Conservation (phyloP, 139 green algal species). For the Coelastrella sp. region DNA sequence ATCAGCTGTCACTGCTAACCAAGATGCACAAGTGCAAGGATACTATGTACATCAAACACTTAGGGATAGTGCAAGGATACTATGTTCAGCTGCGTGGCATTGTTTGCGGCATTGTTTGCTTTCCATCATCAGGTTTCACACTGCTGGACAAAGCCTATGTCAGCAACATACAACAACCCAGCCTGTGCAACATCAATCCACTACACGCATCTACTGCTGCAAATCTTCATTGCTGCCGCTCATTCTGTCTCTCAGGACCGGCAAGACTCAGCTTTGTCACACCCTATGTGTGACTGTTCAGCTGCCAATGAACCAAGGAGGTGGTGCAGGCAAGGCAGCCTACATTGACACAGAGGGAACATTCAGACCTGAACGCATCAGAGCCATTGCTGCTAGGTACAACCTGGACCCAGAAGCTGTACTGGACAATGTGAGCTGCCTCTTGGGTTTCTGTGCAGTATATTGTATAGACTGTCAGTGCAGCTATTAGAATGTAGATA, state of each 20-base stretch:
- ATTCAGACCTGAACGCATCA: slow-evolving; percentile 89
- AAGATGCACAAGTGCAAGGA: too few relatives aligned
- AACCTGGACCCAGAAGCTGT: slow-evolving; percentile 81
- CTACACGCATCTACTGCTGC: background rate
- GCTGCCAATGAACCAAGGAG: slow-evolving; percentile 72
- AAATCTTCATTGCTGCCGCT: background rate
- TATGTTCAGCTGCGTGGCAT: too few relatives aligned
- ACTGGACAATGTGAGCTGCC: slow-evolving; percentile 83
- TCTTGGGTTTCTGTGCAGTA: background rate
- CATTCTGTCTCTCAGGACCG: slow-evolving; percentile 55
- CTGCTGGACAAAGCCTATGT: too few relatives aligned
- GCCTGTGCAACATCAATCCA: too few relatives aligned
- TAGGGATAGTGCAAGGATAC: too few relatives aligned
- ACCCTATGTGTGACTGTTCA: slow-evolving; percentile 89
- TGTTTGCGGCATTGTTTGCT: too few relatives aligned
- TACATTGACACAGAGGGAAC: slow-evolving; percentile 80
- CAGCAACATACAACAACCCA: too few relatives aligned
- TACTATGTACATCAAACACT: too few relatives aligned
- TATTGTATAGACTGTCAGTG: background rate
- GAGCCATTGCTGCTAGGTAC: slow-evolving; percentile 87
- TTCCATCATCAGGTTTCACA: too few relatives aligned
- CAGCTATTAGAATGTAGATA: too few relatives aligned
- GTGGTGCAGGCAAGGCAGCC: slow-evolving; percentile 70
- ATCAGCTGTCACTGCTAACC: too few relatives aligned
- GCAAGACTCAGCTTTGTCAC: slow-evolving; percentile 91